These are phyloP conservation scores for Ballota nigra DNA, from an alignment of 257 asterid species.

Conservation along the genomic window DNA sequence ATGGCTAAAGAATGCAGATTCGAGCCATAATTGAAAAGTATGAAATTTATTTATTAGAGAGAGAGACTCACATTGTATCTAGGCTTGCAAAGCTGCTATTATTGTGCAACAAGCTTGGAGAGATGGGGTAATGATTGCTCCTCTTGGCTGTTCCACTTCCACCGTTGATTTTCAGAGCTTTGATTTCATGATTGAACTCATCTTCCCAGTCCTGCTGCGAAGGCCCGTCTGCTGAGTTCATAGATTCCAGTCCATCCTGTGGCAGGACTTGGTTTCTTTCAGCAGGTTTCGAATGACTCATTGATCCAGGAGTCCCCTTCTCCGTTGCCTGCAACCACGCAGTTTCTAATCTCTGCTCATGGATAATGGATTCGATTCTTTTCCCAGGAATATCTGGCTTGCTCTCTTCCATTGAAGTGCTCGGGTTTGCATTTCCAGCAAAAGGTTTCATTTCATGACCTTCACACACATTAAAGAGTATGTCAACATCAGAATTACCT, in stretches of 20 bases:
- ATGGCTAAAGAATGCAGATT: not conserved
- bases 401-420: slow-evolving; percentile 39
- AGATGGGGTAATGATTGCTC: slow-evolving; percentile 51
- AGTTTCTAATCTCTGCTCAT: slow-evolving; percentile 81
- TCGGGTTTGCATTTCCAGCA: slow-evolving; percentile 33
- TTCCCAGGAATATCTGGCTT: slow-evolving; percentile 51
- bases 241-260: slow-evolving; percentile 53
- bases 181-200: slow-evolving; percentile 62
- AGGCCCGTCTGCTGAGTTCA: slow-evolving; percentile 35
- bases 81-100: slow-evolving; percentile 51
- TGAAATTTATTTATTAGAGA: not conserved
- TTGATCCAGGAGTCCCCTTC: slow-evolving; percentile 67
- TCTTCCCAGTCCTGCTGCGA: slow-evolving; percentile 65
- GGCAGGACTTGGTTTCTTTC: slow-evolving; percentile 92
- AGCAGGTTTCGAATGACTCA: slow-evolving; percentile 65
- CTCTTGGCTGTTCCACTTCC: slow-evolving; percentile 49
- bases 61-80: slow-evolving; percentile 65
- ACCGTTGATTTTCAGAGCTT: slow-evolving; percentile 50
- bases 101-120: slow-evolving; percentile 90
- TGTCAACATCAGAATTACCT: slow-evolving; percentile 20
- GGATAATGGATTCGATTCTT: slow-evolving; percentile 82
- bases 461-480: slow-evolving; percentile 34
- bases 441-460: slow-evolving; percentile 22
- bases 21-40: not conserved
- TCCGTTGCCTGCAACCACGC: slow-evolving; percentile 94